Evolutionary conservation across 805 yeast genomes (phyloP), one percentile per base, ranked within the genome.

Genomic region (Hemisphaericaspora nanyangensis): DNA sequence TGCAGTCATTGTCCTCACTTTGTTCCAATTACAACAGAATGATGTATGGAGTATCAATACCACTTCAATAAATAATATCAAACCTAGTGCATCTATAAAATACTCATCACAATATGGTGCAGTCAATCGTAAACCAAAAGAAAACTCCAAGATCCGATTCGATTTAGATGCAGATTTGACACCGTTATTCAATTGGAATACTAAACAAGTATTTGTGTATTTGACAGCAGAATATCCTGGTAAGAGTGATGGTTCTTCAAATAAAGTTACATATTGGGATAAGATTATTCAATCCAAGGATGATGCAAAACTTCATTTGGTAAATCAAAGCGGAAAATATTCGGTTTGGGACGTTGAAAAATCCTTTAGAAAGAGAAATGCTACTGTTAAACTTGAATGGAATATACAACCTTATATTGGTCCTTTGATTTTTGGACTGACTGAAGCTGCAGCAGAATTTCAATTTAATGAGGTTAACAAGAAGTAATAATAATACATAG

Each of bases 341-440:
- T 77, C 86, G 0, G 86, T 88, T 11, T 93, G 95, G 88, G 98
- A 91, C 61, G 74, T 82, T 37, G 82, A 80, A 51, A 74, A 76
- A 38, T 61, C 73, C 17, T 74, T 82, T 44, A 66, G 77, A 35
- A 78, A 76, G 37, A 77, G 85, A 51, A 76, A 82, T 17, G 87
- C 95, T 16, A 69, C 65, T 4, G 67, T 91, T 40, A 77, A 72
- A 44, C 67, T 91, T 37, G 89, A 86, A 47, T 91, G 96, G 91
- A 90, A 90, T 57, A 74, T 91, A 33, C 98, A 91, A 64, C 99
- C 99, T 1, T 73, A 80, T 58, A 78, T 91, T 6, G 99, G 99
- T 10, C 79, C 88, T 0, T 63, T 91, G 46, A 57, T 79, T 0
- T 85, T 69, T 59, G 96, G 96, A 3, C 72, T 74, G 38, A 72